Base-by-base conservation (phyloP, 148 eudicot species). In the Chenopodium suecicum region DNA sequence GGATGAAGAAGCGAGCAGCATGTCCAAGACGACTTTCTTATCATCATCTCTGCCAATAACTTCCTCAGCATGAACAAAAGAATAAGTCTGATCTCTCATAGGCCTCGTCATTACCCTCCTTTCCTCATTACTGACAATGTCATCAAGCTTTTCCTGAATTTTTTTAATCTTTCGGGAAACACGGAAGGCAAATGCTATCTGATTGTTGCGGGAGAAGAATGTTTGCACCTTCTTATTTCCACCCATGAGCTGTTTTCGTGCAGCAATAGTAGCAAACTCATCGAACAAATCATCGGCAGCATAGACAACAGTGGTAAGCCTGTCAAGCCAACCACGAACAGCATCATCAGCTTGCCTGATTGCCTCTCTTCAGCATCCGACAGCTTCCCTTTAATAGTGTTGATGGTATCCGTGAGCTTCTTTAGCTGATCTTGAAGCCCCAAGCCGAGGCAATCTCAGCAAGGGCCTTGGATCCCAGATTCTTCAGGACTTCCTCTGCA, bases 301-400 rank as follows among this genome's bases (percentile, higher is more conserved):
- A 27, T 27, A 27, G 27, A 27, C 27, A 2, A 41, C 85, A 19
- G 56, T 63, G 56, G 70, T 75, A 9, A 87, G 89, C 76, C 76
- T 80, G 14, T 75, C 78, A 31, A 84, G 81, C 85, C 85, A 86
- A 67, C 27, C 71, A 4, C 23, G 37, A 2, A 86, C 54, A 23
- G 47, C 22, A 22, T 31, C 75, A 56, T 81, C 74, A 14, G 23
- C 46, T n/a, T n/a, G n/a, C n/a, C n/a, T n/a, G n/a, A n/a, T 46
- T 84, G 82, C 77, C 14, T 79, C 65, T 82, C 82, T 72, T 84
- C 86, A 63, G 85, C 90, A 79, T 86, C 87, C 62, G 69, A 44
- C 44, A 85, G 79, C 81, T 75, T 65, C 9, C 31, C 79, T 31
- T 79, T 80, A 11, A 87, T 81, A 4, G 76, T 29, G 10, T 27